Evolutionary conservation across 1,284 basidiomycete genomes (phyloP).

Genomic region (Trichosporon ovoides): DNA sequence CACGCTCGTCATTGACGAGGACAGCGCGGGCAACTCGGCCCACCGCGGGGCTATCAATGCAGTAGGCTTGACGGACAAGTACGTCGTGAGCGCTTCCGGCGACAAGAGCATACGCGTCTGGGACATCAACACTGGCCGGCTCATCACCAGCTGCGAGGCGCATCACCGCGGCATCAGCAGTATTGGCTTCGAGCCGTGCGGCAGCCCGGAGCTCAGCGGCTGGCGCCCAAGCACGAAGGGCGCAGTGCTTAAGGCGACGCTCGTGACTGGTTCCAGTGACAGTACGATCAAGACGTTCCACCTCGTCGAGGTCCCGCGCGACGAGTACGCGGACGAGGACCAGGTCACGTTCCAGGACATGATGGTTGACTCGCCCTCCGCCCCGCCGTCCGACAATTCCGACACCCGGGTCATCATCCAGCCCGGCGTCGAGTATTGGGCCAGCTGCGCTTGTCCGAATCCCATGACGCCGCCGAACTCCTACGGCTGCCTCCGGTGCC

Average conservation of each 20-base stretch:
- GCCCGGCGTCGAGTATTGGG: slow-evolving; percentile 23
- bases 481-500: slow-evolving; percentile 32
- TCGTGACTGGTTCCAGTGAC: slow-evolving; percentile 80
- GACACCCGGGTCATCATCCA: slow-evolving; percentile 15
- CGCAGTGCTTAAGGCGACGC: slow-evolving; percentile 50
- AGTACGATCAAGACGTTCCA: slow-evolving; percentile 56
- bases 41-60: slow-evolving; percentile 82
- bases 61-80: slow-evolving; percentile 61
- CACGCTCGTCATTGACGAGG: slow-evolving; percentile 53
- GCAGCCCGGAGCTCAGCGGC: neutral
- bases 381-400: neutral
- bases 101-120: slow-evolving; percentile 74
- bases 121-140: slow-evolving; percentile 65
- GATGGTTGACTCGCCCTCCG: slow-evolving; percentile 4
- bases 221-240: slow-evolving; percentile 13
- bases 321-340: slow-evolving; percentile 9
- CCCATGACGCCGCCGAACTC: slow-evolving; percentile 17
- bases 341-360: slow-evolving; percentile 22
- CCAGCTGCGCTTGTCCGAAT: slow-evolving; percentile 33
- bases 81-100: slow-evolving; percentile 70
- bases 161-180: slow-evolving; percentile 66
- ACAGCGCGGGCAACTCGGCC: slow-evolving; percentile 45
- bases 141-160: slow-evolving; percentile 65
- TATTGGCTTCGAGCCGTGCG: slow-evolving; percentile 30
- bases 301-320: slow-evolving; percentile 46